Percentiles rank a stretch among this genome's conserved stretches.
These are phyloP conservation scores for Poteriospumella lacustris DNA, from an alignment of 108 stramenopile species.

Conservation along the genomic window DNA sequence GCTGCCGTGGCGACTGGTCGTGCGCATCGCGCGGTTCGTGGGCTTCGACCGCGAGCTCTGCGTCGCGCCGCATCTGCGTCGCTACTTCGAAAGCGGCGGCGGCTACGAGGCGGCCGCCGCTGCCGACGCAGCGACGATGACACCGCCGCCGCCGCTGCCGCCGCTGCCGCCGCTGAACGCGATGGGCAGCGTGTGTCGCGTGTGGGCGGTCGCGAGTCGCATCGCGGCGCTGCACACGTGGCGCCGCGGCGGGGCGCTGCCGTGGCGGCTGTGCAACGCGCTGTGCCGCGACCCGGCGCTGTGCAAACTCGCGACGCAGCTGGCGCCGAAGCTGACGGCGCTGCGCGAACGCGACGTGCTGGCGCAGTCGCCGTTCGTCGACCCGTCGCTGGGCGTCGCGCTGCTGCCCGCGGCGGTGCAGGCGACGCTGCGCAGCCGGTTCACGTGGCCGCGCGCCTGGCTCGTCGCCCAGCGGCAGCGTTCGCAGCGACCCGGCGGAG, in stretches of 20 bases:
- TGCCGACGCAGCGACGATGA: not conserved
- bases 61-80: not conserved
- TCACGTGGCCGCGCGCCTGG: not conserved
- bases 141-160: not conserved
- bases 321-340: not conserved
- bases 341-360: conserved; percentile 26
- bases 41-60: not conserved
- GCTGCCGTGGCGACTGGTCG: not conserved
- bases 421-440: no score
- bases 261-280: not conserved
- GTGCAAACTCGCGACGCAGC: not conserved
- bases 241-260: no score
- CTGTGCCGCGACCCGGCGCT: not conserved
- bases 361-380: not conserved
- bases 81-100: not conserved
- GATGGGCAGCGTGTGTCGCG: not conserved
- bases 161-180: not conserved
- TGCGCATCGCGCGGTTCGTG: not conserved
- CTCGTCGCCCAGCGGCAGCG: not conserved
- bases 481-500: not conserved
- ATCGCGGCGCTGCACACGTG: no score
- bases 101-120: not conserved
- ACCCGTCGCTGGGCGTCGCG: not conserved
- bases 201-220: not conserved
- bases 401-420: not conserved